Evolutionary conservation across 345 rosid genomes (phyloP).

Genomic region (Eucalyptus curtisii): DNA sequence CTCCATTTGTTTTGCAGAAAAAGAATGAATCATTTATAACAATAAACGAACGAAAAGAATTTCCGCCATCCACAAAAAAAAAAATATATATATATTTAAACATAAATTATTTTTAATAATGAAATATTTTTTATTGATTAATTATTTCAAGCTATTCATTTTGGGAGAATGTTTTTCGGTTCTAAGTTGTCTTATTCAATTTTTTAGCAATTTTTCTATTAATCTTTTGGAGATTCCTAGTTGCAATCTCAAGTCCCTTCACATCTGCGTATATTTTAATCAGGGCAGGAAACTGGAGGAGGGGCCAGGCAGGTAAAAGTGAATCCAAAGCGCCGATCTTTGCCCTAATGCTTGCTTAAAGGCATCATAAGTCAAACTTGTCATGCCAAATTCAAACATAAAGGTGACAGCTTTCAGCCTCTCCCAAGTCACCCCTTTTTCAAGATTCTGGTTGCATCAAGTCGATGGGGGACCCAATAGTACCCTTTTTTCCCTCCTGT

Average conservation of each 20-base stretch:
- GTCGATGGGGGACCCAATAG: neutral
- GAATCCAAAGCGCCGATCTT: neutral
- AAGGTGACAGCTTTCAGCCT: neutral
- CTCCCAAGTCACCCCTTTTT: neutral
- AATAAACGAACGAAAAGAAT: neutral
- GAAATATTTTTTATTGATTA: neutral
- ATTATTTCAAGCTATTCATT: neutral
- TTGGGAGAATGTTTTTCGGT: neutral
- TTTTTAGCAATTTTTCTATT: neutral
- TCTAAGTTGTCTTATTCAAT: neutral
- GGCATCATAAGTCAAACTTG: neutral
- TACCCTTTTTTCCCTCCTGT: neutral
- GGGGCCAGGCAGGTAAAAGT: neutral
- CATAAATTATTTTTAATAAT: neutral
- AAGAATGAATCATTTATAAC: neutral
- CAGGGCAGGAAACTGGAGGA: neutral
- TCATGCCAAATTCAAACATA: neutral
- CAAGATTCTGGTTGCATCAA: neutral
- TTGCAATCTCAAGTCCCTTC: neutral
- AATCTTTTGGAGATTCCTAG: neutral
- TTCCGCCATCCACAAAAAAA: neutral
- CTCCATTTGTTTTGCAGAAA: neutral
- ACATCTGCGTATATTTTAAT: neutral
- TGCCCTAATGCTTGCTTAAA: neutral
- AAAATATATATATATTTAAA: accelerated